Conservation (phyloP, 768 basidiomycete species). For the Myochromella boudieri region DNA sequence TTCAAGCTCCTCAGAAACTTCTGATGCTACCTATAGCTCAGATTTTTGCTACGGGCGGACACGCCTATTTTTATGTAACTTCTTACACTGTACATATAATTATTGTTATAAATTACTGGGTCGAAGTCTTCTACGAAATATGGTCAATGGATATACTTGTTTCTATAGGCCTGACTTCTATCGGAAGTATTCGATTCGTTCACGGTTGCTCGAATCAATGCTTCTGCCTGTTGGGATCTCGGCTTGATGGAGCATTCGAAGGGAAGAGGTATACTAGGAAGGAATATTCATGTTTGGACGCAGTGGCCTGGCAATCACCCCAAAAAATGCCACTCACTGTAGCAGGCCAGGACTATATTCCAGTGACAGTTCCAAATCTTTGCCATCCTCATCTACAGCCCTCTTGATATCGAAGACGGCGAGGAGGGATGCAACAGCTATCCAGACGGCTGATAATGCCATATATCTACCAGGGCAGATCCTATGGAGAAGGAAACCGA, state of each 20-base stretch:
- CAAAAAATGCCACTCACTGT: constrained; percentile 12
- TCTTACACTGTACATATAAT: background rate
- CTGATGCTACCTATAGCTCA: background rate
- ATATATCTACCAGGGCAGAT: constrained; percentile 33
- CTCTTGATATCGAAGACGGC: constrained; percentile 28
- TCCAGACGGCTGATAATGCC: too few species aligned
- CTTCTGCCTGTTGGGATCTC: constrained; percentile 7
- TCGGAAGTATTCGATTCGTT: background rate
- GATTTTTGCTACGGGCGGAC: background rate
- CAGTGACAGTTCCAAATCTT: constrained; percentile 12
- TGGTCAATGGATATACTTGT: background rate
- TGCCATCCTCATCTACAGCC: constrained; percentile 15
- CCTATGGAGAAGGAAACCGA: constrained; percentile 9
- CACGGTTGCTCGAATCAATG: background rate
- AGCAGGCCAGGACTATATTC: constrained; percentile 8
- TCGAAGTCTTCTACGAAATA: background rate
- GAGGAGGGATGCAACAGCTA: constrained; percentile 28
- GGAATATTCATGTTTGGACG: too few species aligned
- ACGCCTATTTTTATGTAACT: background rate
- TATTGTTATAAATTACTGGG: background rate
- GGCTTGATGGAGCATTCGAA: constrained; percentile 15
- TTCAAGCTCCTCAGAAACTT: too few species aligned
- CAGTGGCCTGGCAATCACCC: too few species aligned
- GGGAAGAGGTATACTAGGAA: constrained; percentile 8
- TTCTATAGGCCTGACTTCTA: background rate